Evolutionary conservation across 495 filamentous ascomycete species (phyloP).

Genomic region (Aspergillus carlsbadensis): DNA sequence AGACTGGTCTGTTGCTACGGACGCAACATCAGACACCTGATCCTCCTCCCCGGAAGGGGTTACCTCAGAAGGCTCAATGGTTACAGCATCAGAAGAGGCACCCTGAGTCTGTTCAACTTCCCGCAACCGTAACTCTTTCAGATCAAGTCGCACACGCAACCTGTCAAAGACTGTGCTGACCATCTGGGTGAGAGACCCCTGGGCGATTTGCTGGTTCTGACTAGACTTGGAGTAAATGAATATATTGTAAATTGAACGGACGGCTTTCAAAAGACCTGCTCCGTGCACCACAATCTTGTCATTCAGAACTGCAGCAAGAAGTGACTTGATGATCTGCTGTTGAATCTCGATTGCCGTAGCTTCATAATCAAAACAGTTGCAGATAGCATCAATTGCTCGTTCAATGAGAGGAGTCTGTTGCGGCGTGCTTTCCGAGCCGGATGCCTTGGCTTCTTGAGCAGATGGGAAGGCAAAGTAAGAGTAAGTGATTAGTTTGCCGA

Average conservation of each 20-base stretch:
- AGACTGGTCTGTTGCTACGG: constrained; percentile 52
- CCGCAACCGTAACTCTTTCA: constrained; percentile 71
- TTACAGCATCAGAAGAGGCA: constrained; percentile 33
- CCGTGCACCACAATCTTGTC: constrained; percentile 99
- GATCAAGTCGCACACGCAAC: constrained; percentile 79
- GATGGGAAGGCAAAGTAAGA: constrained; percentile 89
- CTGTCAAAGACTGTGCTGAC: constrained; percentile 96
- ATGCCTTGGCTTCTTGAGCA: constrained; percentile 29
- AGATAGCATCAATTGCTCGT: constrained; percentile 97
- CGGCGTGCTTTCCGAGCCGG: constrained; percentile 46
- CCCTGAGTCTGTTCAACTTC: constrained; percentile 37
- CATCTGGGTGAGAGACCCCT: constrained; percentile 97
- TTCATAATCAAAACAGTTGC: constrained; percentile 98
- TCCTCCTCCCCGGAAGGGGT: constrained; percentile 42
- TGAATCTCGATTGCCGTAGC: constrained; percentile 87
- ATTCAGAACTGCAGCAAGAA: constrained; percentile 92
- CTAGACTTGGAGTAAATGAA: constrained; percentile 91
- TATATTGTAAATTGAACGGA: constrained; percentile 97
- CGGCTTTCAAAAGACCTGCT: constrained; percentile 94
- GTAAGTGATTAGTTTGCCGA: constrained; percentile 97
- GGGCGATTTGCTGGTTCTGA: constrained; percentile 92
- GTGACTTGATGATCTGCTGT: constrained; percentile 95
- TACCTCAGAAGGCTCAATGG: constrained; percentile 35
- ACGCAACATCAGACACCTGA: constrained; percentile 46
- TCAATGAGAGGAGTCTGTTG: constrained; percentile 76